These are phyloP conservation scores for Albophoma yamanashiensis DNA, from an alignment of 2,329 filamentous ascomycete species.

Conservation along the genomic window DNA sequence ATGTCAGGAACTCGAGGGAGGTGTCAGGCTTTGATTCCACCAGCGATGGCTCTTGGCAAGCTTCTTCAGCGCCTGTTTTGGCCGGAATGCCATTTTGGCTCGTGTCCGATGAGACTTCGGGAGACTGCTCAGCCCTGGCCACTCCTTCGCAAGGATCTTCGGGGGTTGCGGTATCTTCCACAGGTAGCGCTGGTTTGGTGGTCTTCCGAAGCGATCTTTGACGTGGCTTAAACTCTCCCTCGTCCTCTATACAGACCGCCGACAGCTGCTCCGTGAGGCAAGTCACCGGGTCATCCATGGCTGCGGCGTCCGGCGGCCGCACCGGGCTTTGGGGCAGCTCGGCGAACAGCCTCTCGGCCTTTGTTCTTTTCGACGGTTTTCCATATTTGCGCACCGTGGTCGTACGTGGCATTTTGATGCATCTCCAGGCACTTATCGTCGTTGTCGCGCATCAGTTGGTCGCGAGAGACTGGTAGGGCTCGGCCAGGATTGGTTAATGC, in stretches of 20 bases:
- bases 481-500: neutral
- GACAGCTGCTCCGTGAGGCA: slow-evolving; percentile 24
- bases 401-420: slow-evolving; percentile 31
- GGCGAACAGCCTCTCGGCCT: slow-evolving; percentile 36
- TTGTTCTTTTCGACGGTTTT: slow-evolving; percentile 34
- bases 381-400: slow-evolving; percentile 38
- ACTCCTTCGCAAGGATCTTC: neutral
- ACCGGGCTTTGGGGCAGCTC: slow-evolving; percentile 41
- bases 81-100: neutral
- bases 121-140: neutral
- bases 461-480: neutral
- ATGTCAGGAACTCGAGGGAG: slow-evolving; percentile 34
- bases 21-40: slow-evolving; percentile 5
- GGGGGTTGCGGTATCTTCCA: slow-evolving; percentile 1
- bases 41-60: neutral
- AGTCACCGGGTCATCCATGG: slow-evolving; percentile 15
- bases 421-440: neutral
- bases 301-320: slow-evolving; percentile 15
- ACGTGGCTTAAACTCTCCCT: neutral
- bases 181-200: slow-evolving; percentile 1
- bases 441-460: neutral
- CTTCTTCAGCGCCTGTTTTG: slow-evolving; percentile 5
- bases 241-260: slow-evolving; percentile 16
- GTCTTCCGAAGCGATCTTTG: slow-evolving; percentile 8
- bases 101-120: neutral